Conservation (phyloP, 352 stramenopile species). For the Phytophthora europaea region DNA sequence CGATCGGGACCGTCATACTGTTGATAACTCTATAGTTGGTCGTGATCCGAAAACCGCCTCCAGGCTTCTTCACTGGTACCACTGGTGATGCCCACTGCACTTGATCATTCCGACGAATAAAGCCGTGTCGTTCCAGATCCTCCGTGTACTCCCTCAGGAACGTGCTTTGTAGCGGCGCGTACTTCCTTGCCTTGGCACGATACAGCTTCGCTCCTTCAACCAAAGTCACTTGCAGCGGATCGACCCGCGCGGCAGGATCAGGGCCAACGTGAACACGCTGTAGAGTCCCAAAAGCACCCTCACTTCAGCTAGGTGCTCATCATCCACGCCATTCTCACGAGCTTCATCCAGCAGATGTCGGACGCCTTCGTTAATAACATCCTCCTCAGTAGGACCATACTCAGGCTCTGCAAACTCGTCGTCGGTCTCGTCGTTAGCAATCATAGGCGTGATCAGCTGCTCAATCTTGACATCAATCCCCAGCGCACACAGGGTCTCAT, state of each 20-base stretch:
- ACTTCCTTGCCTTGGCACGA: neutral
- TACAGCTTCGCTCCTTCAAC: neutral
- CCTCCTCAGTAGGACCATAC: neutral
- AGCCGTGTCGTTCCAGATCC: neutral
- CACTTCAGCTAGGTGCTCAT: neutral
- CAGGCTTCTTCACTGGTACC: constrained; percentile 1
- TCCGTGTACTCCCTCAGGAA: neutral
- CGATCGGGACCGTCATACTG: constrained; percentile 10
- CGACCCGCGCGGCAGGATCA: neutral
- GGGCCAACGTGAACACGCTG: neutral
- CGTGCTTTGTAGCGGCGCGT: neutral
- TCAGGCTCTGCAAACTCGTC: neutral
- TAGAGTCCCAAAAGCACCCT: neutral
- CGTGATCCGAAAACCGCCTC: constrained; percentile 9
- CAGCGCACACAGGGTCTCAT: neutral
- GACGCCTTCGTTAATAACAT: neutral
- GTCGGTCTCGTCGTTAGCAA: neutral
- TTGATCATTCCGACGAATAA: constrained; percentile 4
- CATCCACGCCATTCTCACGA: neutral
- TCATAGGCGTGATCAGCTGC: neutral
- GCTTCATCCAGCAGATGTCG: neutral
- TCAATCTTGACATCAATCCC: neutral
- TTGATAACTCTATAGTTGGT: neutral
- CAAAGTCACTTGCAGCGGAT: neutral
- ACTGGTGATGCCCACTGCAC: constrained; percentile 8